These are phyloP conservation scores for Cylindrotheca closterium DNA, from an alignment of 108 stramenopile species.

Conservation along the genomic window DNA sequence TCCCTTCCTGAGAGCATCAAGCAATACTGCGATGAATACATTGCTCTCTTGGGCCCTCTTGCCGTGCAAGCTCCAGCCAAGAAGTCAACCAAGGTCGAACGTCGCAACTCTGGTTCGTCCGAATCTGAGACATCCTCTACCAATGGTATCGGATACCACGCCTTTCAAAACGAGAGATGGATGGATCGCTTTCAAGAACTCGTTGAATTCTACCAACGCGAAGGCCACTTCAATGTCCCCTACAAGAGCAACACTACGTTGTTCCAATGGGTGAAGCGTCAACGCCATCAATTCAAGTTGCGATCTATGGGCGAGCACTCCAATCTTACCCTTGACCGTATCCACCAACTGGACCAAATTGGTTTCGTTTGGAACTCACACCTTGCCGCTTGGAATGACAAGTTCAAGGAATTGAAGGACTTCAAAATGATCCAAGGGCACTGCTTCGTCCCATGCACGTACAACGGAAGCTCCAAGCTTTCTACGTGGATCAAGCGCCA, in stretches of 20 bases:
- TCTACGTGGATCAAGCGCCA: constrained; percentile 22
- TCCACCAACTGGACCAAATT: constrained; percentile 35
- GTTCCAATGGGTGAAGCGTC: constrained; percentile 26
- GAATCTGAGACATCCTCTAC: neutral
- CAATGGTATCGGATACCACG: neutral
- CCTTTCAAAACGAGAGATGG: constrained; percentile 15
- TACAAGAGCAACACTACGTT: constrained; percentile 10
- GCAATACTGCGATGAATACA: constrained; percentile 10
- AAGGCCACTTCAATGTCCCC: constrained; percentile 38
- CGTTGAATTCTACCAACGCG: constrained; percentile 2
- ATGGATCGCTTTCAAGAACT: constrained; percentile 17
- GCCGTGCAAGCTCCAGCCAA: neutral
- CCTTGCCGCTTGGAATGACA: constrained; percentile 11
- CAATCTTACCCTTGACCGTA: constrained; percentile 43
- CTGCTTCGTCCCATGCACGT: constrained; percentile 3
- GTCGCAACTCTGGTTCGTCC: neutral
- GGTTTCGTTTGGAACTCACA: constrained; percentile 56
- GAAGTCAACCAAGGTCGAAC: neutral
- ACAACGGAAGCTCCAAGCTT: constrained; percentile 10
- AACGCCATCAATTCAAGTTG: constrained; percentile 38
- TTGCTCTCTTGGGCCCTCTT: neutral
- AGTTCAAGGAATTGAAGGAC: constrained; percentile 9
- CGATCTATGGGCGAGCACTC: constrained; percentile 31
- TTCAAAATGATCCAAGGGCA: constrained; percentile 6
- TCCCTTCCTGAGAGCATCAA: neutral